Conservation (phyloP, 2,329 filamentous ascomycete species). For the Arthrobotrys entomopaga region DNA sequence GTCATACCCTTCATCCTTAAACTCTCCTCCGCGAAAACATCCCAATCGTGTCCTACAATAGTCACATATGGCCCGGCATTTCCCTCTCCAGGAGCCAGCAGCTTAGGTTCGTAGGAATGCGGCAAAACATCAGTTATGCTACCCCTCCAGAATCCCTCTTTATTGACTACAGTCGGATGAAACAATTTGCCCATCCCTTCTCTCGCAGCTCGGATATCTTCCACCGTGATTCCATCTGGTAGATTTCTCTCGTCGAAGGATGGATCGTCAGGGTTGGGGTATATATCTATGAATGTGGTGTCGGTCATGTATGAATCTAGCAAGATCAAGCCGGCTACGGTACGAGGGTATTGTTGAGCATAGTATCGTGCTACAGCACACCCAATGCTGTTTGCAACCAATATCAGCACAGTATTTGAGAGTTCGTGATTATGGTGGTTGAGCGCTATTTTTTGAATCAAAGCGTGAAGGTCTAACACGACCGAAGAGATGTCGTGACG, state of each 20-base stretch:
- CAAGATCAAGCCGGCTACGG: constrained; percentile 65
- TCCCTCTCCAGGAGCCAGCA: constrained; percentile 60
- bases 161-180: constrained; percentile 66
- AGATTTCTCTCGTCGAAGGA: constrained; percentile 64
- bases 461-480: constrained; percentile 64
- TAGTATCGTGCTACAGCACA: constrained; percentile 68
- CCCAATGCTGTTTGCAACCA: constrained; percentile 68
- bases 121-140: constrained; percentile 63
- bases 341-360: constrained; percentile 64
- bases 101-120: constrained; percentile 63
- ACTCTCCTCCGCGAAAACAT: constrained; percentile 66
- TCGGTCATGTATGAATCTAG: constrained; percentile 71
- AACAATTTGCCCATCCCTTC: constrained; percentile 63
- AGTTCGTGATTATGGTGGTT: not conserved
- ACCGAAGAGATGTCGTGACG: constrained; percentile 66
- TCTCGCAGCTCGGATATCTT: constrained; percentile 61
- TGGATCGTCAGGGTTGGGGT: constrained; percentile 67
- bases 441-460: constrained; percentile 63
- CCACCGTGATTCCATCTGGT: constrained; percentile 62
- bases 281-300: constrained; percentile 68
- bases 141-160: constrained; percentile 66
- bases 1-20: constrained; percentile 60
- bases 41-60: constrained; percentile 68
- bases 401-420: constrained; percentile 60
- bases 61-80: constrained; percentile 63